Evolutionary conservation across 768 basidiomycete genomes (phyloP), one percentile per base, ranked within the genome.

Genomic region (Chlorophyllum brunneum): DNA sequence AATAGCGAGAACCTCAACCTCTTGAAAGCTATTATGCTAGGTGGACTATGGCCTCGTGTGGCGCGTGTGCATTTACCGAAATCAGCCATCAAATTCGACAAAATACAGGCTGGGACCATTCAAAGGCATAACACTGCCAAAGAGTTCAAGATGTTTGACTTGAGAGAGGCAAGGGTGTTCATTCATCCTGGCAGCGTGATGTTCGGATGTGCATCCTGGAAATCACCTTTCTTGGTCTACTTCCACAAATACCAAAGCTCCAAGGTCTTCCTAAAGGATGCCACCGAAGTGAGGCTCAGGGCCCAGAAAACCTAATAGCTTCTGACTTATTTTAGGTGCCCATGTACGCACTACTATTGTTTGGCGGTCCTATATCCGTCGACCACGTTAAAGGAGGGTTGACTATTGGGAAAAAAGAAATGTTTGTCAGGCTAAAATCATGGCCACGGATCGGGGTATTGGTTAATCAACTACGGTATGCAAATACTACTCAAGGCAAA

Each of bases 361-460:
- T 95, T 59, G 93, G 93, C 2, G 92, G 92, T 0, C 73, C 77
- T 4, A 82, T 97, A 15, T 68, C 80, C 4, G 81, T 93, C 47
- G 85, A 94, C 58, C 89, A 93, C 58, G 76, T 92, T 37, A 80
- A 75, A 8, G 89, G 91, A n/a, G 90, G 88, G 0, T 65, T 95
- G 36, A 80, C 77, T 3, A 67, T 90, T 27, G 80, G 80, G 5
- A 76, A 68, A 13, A 79, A 76, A 39, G 77, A 79, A 20, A 70
- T 71, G 22, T 63, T 58, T 4, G 68, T 97, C 53, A 84, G 79
- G 60, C 64, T 95, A 55, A 81, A 77, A 50, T 89, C 92, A 0
- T 90, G 86, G 81, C 88, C 94, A n/a, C 79, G 92, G 7, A 95
- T 95, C 43, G 93, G 92, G 1, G 83, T 93, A 9, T 76, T 97